A percentile compares a stretch with the other conserved stretches of the same genome.
These are phyloP conservation scores for Claviceps pazoutovae DNA, from an alignment of 2,329 filamentous ascomycete species.

Conservation along the genomic window DNA sequence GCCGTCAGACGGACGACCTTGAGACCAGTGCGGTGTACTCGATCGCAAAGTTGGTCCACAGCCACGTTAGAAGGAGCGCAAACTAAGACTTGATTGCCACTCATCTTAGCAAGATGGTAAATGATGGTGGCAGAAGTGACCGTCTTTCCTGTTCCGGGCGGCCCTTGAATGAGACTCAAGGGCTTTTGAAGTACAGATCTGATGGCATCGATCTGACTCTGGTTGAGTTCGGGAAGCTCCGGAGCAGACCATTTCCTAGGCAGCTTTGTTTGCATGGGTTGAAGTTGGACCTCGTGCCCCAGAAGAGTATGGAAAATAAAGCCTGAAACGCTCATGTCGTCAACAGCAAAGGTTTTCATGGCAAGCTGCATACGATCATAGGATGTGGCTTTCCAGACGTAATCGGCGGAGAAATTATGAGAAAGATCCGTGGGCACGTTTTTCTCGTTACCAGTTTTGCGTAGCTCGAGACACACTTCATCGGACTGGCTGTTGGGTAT, in stretches of 20 bases:
- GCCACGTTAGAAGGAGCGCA: conserved; percentile 97
- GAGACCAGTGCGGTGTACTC: conserved; percentile 83
- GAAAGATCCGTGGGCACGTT: conserved; percentile 91
- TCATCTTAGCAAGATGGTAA: conserved; percentile 92
- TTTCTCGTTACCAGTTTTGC: conserved; percentile 91
- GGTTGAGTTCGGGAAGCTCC: conserved; percentile 84
- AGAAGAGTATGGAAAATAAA: conserved; percentile 97
- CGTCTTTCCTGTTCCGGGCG: conserved; percentile 94
- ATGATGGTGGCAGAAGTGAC: conserved; percentile 98
- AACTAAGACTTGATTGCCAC: conserved; percentile 84
- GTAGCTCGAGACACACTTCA: conserved; percentile 87
- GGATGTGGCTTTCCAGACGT: conserved; percentile 98
- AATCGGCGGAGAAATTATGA: conserved; percentile 95
- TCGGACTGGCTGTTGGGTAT: conserved; percentile 99
- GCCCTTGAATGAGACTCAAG: conserved; percentile 89
- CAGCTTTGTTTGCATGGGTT: conserved; percentile 88
- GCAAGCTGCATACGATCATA: conserved; percentile 98
- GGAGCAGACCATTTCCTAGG: conserved; percentile 96
- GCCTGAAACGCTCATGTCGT: conserved; percentile 95
- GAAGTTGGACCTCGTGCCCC: conserved; percentile 85
- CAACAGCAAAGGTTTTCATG: conserved; percentile 97
- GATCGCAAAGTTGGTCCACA: conserved; percentile 94
- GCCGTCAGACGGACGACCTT: conserved; percentile 98
- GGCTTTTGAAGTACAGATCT: conserved; percentile 90
- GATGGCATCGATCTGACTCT: conserved; percentile 90